Conservation (phyloP, 108 stramenopile species). For the Chaetoceros tenuissimus region DNA sequence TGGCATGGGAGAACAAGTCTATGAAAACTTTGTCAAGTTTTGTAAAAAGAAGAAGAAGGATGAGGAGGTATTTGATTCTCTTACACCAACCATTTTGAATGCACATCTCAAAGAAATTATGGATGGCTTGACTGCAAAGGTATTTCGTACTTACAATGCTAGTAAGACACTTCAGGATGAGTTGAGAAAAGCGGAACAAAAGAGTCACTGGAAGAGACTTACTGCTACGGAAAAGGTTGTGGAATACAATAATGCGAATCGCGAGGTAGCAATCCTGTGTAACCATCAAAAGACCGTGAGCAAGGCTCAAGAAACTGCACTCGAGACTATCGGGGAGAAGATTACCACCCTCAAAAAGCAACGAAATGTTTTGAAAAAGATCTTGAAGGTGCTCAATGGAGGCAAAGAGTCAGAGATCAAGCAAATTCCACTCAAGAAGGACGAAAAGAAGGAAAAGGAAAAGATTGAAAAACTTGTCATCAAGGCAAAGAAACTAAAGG, state of each 20-base stretch:
- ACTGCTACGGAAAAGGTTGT: constrained; percentile 90
- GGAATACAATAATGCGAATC: constrained; percentile 98
- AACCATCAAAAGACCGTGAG: constrained; percentile 98
- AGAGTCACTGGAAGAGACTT: constrained; percentile 53
- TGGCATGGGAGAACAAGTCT: constrained; percentile 87
- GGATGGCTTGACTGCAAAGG: constrained; percentile 99
- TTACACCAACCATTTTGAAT: constrained; percentile 90
- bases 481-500: constrained; percentile 86
- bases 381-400: constrained; percentile 46
- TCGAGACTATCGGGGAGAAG: constrained; percentile 67
- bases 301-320: constrained; percentile 85
- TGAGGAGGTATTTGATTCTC: constrained; percentile 93
- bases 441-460: constrained; percentile 47
- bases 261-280: constrained; percentile 98
- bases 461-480: constrained; percentile 54
- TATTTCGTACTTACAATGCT: constrained; percentile 99
- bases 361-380: constrained; percentile 75
- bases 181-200: constrained; percentile 55
- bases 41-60: constrained; percentile 81
- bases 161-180: constrained; percentile 95
- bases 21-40: constrained; percentile 86
- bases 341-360: constrained; percentile 83
- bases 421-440: constrained; percentile 73
- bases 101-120: constrained; percentile 91
- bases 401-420: constrained; percentile 40